These are phyloP conservation scores for Hygrocybe punicea DNA, from an alignment of 768 basidiomycete species.

Conservation along the genomic window DNA sequence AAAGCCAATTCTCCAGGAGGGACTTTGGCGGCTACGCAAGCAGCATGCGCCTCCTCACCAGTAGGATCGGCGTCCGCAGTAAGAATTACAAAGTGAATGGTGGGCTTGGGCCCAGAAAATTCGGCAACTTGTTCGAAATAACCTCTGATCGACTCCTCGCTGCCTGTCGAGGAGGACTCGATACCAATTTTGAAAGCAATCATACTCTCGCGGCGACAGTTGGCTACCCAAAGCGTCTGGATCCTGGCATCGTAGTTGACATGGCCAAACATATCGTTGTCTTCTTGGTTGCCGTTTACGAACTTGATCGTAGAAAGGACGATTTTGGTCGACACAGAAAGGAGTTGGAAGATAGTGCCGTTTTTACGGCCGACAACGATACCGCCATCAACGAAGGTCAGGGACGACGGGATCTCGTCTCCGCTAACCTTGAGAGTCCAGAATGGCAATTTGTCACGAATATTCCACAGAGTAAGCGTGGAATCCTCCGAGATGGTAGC, in stretches of 20 bases:
- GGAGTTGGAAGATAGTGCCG: slow-evolving; percentile 79
- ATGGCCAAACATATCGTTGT: slow-evolving; percentile 85
- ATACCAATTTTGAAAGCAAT: slow-evolving; percentile 74
- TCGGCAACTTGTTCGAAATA: slow-evolving; percentile 81
- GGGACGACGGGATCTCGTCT: slow-evolving; percentile 76
- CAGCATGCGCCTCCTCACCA: slow-evolving; percentile 79
- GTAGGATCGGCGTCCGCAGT: slow-evolving; percentile 80
- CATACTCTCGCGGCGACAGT: slow-evolving; percentile 79
- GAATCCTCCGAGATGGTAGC: slow-evolving; percentile 83
- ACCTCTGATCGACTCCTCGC: slow-evolving; percentile 60
- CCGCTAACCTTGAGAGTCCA: slow-evolving; percentile 73
- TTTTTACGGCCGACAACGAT: slow-evolving; percentile 80
- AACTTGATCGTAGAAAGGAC: slow-evolving; percentile 80
- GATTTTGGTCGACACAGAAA: slow-evolving; percentile 69
- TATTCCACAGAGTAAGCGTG: slow-evolving; percentile 77
- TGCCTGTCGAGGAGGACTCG: slow-evolving; percentile 52
- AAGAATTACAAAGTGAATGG: slow-evolving; percentile 86
- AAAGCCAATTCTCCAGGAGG: slow-evolving; percentile 72
- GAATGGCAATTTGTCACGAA: slow-evolving; percentile 72
- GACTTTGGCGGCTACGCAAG: slow-evolving; percentile 78
- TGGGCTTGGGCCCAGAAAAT: slow-evolving; percentile 78
- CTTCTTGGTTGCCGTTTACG: slow-evolving; percentile 64
- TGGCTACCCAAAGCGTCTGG: slow-evolving; percentile 85
- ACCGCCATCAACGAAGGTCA: slow-evolving; percentile 84
- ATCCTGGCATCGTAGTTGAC: slow-evolving; percentile 81